Evolutionary conservation across 768 basidiomycete species (phyloP), one percentile per base, ranked within the genome.

Genomic region (Fistulinella prunicolor): DNA sequence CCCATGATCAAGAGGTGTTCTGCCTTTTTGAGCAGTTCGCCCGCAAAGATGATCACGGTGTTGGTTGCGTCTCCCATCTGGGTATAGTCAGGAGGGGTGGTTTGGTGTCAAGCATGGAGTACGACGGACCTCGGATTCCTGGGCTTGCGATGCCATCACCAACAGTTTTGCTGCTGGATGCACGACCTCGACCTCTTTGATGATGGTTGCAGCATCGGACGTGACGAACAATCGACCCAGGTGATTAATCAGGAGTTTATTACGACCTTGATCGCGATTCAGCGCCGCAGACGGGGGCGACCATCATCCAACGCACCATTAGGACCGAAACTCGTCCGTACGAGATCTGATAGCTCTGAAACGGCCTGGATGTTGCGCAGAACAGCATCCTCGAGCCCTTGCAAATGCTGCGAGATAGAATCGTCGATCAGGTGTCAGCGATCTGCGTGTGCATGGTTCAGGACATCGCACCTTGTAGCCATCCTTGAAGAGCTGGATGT

Each of bases 21-120:
- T 1, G 95, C 87, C 58, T 88, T 87, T 70, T 95, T 96, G 57
- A 98, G 76, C 40, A 99, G 75, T 70, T 97, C 95, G 44, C 96
- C 96, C 19, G 89, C 94, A 34, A 99, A 73, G 60, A 99, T 98
- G 63, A 99, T 71, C 39, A 98, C 94, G 61, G 88, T 78, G 68
- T 98, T 99, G 40, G 96, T 97, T 36, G 92, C 83, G 73, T 98
- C 95, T 47, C 96, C 96, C 90, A 96, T 94, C 94, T 92, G 64
- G 42, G 26, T 42, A 38, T 19, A 37, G 39, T 63, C 35, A 54
- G 16, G 13, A 39, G 26, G 37, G 20, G 10, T 6, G n/a, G n/a
- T n/a, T n/a, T n/a, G n/a, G n/a, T n/a, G n/a, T n/a, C n/a, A n/a
- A 17, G 35, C 7, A 36, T 13, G 35, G 35, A 36, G 38, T 34